Evolutionary conservation across 2,329 filamentous ascomycete species (phyloP).

Genomic region (Atkinsonella texensis): DNA sequence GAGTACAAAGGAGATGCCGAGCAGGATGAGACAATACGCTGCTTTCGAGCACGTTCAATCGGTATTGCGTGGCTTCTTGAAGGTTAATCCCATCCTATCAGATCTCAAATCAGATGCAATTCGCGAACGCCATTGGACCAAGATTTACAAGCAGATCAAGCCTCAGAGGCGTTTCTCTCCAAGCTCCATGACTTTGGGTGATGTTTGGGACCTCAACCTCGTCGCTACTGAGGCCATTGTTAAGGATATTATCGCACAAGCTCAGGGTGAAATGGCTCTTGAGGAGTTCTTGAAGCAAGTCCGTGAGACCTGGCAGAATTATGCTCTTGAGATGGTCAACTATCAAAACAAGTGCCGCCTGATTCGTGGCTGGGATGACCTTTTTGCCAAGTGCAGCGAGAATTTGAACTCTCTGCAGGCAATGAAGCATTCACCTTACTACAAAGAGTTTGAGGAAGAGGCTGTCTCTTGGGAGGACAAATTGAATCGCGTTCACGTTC

Average conservation of each 20-base stretch:
- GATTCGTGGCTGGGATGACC: slow-evolving; percentile 94
- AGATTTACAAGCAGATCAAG: slow-evolving; percentile 92
- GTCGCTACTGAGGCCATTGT: slow-evolving; percentile 78
- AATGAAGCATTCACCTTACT: slow-evolving; percentile 98
- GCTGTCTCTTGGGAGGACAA: slow-evolving; percentile 96
- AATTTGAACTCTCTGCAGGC: slow-evolving; percentile 95
- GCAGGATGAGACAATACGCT: slow-evolving; percentile 96
- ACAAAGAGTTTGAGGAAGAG: slow-evolving; percentile 98
- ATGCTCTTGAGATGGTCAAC: slow-evolving; percentile 83
- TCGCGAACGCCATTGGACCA: slow-evolving; percentile 90
- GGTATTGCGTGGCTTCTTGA: slow-evolving; percentile 75
- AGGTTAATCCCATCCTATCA: slow-evolving; percentile 76
- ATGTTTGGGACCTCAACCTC: slow-evolving; percentile 96
- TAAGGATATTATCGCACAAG: slow-evolving; percentile 86
- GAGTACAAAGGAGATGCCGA: slow-evolving; percentile 98
- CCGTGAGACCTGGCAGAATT: slow-evolving; percentile 92
- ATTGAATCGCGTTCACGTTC: slow-evolving; percentile 88
- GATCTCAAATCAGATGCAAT: slow-evolving; percentile 96
- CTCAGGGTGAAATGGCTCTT: slow-evolving; percentile 93
- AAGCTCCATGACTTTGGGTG: slow-evolving; percentile 89
- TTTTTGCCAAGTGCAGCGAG: slow-evolving; percentile 97
- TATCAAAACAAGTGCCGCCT: slow-evolving; percentile 98
- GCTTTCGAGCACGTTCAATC: slow-evolving; percentile 98
- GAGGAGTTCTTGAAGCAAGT: slow-evolving; percentile 97
- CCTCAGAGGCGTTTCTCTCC: slow-evolving; percentile 90